These are phyloP conservation scores for Suillus placidus DNA, from an alignment of 768 basidiomycete species.

Conservation along the genomic window DNA sequence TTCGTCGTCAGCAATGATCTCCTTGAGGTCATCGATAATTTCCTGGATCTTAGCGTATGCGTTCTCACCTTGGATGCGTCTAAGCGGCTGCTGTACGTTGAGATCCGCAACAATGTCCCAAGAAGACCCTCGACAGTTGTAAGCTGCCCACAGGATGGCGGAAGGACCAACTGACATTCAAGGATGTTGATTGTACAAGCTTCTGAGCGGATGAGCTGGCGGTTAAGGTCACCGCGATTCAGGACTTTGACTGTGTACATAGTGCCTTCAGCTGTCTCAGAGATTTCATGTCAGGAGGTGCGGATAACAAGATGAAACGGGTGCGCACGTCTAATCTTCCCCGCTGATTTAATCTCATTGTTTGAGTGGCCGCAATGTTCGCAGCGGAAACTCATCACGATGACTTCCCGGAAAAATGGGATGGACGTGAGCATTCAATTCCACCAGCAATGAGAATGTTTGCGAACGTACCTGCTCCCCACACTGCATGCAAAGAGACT, in stretches of 20 bases:
- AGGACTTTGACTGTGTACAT: conserved; percentile 81
- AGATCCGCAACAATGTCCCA: conserved; percentile 80
- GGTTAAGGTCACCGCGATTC: conserved; percentile 76
- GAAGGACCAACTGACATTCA: conserved; percentile 89
- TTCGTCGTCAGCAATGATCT: conserved; percentile 64
- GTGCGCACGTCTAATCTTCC: conserved; percentile 74
- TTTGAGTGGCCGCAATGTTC: conserved; percentile 88
- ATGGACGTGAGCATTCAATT: conserved; percentile 71
- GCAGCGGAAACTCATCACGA: conserved; percentile 96
- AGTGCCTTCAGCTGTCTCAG: conserved; percentile 71
- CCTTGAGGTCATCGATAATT: conserved; percentile 65
- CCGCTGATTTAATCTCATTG: conserved; percentile 94
- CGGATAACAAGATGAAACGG: background rate
- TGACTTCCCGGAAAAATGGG: conserved; percentile 92
- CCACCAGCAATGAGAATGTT: background rate
- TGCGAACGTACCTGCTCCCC: conserved; percentile 71
- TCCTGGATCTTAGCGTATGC: conserved; percentile 73
- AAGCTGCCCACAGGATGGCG: conserved; percentile 87
- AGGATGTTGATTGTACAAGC: conserved; percentile 82
- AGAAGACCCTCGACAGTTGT: conserved; percentile 97
- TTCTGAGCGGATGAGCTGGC: conserved; percentile 90
- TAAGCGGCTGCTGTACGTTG: conserved; percentile 76
- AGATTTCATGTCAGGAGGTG: background rate
- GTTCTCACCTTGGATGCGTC: conserved; percentile 75
- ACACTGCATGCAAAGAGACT: conserved; percentile 94